Evolutionary conservation across 116 monocot genomes (phyloP).

Genomic region (Iris pallida): DNA sequence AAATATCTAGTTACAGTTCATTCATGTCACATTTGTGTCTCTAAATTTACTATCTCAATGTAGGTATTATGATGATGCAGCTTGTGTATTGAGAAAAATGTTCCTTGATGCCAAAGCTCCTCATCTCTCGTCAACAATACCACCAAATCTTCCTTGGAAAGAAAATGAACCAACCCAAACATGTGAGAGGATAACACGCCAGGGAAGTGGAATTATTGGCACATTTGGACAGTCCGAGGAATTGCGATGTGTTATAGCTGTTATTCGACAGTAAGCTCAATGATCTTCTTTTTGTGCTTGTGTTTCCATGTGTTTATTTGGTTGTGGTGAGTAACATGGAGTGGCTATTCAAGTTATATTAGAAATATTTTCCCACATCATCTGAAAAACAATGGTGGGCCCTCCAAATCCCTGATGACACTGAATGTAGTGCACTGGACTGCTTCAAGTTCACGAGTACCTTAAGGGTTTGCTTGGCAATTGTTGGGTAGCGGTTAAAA

Average conservation of each 20-base stretch:
- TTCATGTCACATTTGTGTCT: background rate
- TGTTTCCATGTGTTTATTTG: too few species aligned
- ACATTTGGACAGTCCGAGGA: conserved; percentile 97
- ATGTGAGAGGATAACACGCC: conserved; percentile 77
- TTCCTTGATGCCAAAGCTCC: conserved; percentile 99
- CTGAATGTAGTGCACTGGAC: too few species aligned
- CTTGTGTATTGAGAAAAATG: conserved; percentile 93
- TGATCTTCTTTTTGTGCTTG: background rate
- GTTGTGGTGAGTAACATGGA: too few species aligned
- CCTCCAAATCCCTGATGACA: too few species aligned
- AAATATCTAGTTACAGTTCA: background rate
- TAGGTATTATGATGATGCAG: conserved; percentile 99
- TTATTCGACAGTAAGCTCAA: conserved; percentile 85
- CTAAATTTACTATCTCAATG: conserved; percentile 5
- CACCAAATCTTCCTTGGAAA: conserved; percentile 97
- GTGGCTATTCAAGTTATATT: too few species aligned
- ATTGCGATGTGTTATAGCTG: conserved; percentile 93
- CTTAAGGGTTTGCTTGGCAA: too few species aligned
- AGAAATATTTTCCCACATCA: too few species aligned
- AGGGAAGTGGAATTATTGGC: conserved; percentile 91
- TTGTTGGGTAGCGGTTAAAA: too few species aligned
- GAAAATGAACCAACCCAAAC: conserved; percentile 69
- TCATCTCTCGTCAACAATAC: conserved; percentile 94
- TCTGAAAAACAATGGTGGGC: too few species aligned
- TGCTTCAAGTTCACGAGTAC: too few species aligned